Base-by-base conservation (phyloP, 2,329 filamentous ascomycete genomes). In the Metarhizium robertsii region DNA sequence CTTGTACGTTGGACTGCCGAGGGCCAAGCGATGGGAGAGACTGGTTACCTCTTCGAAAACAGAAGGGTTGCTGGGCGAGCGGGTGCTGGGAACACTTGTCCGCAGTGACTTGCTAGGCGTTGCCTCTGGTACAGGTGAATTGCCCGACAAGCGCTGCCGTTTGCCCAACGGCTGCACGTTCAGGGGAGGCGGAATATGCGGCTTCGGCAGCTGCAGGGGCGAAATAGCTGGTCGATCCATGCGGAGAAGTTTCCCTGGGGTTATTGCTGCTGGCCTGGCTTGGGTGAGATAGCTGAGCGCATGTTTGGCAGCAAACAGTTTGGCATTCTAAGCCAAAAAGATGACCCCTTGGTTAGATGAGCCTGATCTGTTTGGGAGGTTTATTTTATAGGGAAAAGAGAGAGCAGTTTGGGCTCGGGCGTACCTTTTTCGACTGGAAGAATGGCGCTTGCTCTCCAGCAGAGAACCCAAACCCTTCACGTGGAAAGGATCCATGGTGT, bases 231-330 rank as follows among this genome's bases (percentile, higher is more conserved):
- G n/a, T 29, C 30, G 32, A 7, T 18, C 32, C 25, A 29, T 14
- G 32, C 20, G 7, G 16, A 32, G 13, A 16, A 18, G 18, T 5
- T 8, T 30, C 20, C 16, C 20, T 8, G 47, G 6, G 14, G 25
- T 18, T 36, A 14, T 18, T 36, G 20, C 14, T 11, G 49, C 16
- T 18, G 32, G 6, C 36, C 8, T 11, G 32, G 11, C 14, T 10
- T 51, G 49, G 13, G 7, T 38, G 49, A 80, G 67, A 67, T 71
- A 79, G 7, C 71, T 64, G 25, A 75, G 60, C 29, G 78, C 78
- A 13, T 70, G 72, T 60, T 73, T 74, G 25, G 79, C 78, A 0
- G 80, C 79, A 59, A 76, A 80, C 58, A 75, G 70, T 64, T 79
- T 81, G 29, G 80, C 79, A 40, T 75, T 64, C 67, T 73, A 50